Conservation (phyloP, 2,329 filamentous ascomycete species). For the Calycina herbarum region DNA sequence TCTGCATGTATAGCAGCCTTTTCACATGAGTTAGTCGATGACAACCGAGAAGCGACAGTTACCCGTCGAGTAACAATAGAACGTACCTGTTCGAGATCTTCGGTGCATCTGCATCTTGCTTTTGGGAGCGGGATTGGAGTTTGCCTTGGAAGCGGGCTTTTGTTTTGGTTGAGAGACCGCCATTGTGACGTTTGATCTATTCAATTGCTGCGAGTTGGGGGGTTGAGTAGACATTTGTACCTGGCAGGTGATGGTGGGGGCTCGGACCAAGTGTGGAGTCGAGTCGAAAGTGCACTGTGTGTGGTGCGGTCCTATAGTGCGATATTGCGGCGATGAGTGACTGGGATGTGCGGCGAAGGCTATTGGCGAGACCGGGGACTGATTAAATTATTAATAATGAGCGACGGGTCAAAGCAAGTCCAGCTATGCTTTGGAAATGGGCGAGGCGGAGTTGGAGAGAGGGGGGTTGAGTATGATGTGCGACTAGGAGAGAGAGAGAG, state of each 20-base stretch:
- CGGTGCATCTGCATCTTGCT: slow-evolving; percentile 85
- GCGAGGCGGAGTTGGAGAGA: slow-evolving; percentile 36
- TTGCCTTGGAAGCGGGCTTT: slow-evolving; percentile 56
- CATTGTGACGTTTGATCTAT: slow-evolving; percentile 47
- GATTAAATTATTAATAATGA: slow-evolving; percentile 46
- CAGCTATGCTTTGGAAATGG: slow-evolving; percentile 32
- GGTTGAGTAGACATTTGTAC: slow-evolving; percentile 63
- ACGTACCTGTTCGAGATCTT: slow-evolving; percentile 89
- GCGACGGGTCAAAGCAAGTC: slow-evolving; percentile 40
- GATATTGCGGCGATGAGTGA: slow-evolving; percentile 31
- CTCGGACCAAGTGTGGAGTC: slow-evolving; percentile 30
- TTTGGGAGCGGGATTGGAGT: slow-evolving; percentile 55
- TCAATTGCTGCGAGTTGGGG: slow-evolving; percentile 54
- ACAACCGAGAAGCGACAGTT: slow-evolving; percentile 45
- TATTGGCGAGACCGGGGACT: slow-evolving; percentile 38
- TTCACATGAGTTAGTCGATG: slow-evolving; percentile 44
- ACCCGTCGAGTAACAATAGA: slow-evolving; percentile 17
- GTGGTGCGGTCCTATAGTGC: slow-evolving; percentile 26
- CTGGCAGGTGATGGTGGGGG: slow-evolving; percentile 35
- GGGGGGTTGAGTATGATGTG: slow-evolving; percentile 19
- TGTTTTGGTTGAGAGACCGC: slow-evolving; percentile 61
- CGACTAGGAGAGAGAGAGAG: slow-evolving; percentile 14
- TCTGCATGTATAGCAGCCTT: slow-evolving; percentile 68
- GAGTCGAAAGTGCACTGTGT: slow-evolving; percentile 22
- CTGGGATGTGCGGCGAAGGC: slow-evolving; percentile 31